Evolutionary conservation across 179 eudicot species (phyloP).

Genomic region (Camellia oleifera): DNA sequence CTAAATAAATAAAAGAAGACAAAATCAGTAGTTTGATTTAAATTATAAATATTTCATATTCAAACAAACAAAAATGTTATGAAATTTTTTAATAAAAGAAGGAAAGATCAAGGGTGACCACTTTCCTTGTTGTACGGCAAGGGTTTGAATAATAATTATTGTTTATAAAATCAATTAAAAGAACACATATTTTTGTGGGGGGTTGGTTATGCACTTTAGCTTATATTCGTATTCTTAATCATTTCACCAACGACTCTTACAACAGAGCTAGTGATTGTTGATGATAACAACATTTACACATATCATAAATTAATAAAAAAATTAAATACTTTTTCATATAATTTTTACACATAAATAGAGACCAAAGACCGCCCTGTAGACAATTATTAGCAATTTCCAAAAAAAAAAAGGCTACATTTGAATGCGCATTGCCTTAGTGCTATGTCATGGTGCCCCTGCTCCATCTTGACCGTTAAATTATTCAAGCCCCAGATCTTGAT

Average conservation of each 20-base stretch:
- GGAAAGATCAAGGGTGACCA: not conserved
- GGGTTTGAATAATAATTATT: not conserved
- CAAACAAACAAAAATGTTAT: not conserved
- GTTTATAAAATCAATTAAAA: not conserved
- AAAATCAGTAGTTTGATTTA: not conserved
- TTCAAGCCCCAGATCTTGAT: no score
- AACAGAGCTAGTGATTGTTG: not conserved
- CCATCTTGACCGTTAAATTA: no score
- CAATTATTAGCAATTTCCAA: no score
- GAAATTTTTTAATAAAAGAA: not conserved
- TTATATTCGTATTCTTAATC: not conserved
- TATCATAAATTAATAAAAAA: no score
- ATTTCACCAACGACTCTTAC: not conserved
- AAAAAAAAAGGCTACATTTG: no score
- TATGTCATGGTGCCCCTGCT: no score
- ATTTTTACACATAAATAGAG: no score
- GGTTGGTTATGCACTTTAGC: not conserved
- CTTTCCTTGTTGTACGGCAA: not conserved
- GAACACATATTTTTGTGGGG: not conserved
- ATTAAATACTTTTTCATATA: no score
- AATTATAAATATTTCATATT: not conserved
- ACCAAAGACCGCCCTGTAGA: no score
- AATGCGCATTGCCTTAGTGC: no score
- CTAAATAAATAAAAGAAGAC: not conserved
- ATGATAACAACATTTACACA: not conserved